Percentiles rank a stretch among this genome's conserved stretches.
Conservation (phyloP, 2,329 filamentous ascomycete species). For the Aspergillus oerlinghausenensis region DNA sequence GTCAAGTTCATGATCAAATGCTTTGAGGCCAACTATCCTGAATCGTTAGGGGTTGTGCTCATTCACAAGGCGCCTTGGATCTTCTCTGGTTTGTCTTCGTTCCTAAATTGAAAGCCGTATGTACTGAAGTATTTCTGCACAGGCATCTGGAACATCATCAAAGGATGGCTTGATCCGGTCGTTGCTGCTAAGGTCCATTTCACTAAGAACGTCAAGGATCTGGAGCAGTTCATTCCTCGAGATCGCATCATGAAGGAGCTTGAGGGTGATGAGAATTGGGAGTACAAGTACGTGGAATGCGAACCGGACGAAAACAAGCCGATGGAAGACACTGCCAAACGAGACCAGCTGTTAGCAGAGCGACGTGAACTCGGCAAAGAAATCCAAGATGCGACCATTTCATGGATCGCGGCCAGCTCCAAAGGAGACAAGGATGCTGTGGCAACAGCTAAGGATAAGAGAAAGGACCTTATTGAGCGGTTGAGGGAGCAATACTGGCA, state of each 20-base stretch:
- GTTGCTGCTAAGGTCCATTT: constrained; percentile 94
- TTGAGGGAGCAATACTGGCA: constrained; percentile 79
- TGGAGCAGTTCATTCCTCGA: constrained; percentile 69
- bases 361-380: constrained; percentile 63
- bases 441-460: constrained; percentile 50
- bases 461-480: constrained; percentile 58
- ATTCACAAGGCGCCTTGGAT: constrained; percentile 97
- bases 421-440: constrained; percentile 43
- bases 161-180: constrained; percentile 93
- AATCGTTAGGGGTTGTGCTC: constrained; percentile 81
- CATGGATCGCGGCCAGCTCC: constrained; percentile 63
- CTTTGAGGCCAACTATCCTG: constrained; percentile 97
- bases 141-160: constrained; percentile 96
- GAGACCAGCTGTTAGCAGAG: constrained; percentile 59
- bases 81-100: constrained; percentile 66
- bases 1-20: constrained; percentile 99
- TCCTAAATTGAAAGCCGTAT: neutral
- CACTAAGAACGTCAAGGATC: constrained; percentile 73
- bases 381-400: constrained; percentile 68
- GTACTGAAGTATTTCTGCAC: neutral
- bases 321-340: constrained; percentile 64
- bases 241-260: constrained; percentile 74
- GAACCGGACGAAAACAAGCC: constrained; percentile 67
- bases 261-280: constrained; percentile 80
- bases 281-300: constrained; percentile 78